These are phyloP conservation scores for Henckelia pumila DNA, from an alignment of 257 asterid genomes.

Conservation along the genomic window DNA sequence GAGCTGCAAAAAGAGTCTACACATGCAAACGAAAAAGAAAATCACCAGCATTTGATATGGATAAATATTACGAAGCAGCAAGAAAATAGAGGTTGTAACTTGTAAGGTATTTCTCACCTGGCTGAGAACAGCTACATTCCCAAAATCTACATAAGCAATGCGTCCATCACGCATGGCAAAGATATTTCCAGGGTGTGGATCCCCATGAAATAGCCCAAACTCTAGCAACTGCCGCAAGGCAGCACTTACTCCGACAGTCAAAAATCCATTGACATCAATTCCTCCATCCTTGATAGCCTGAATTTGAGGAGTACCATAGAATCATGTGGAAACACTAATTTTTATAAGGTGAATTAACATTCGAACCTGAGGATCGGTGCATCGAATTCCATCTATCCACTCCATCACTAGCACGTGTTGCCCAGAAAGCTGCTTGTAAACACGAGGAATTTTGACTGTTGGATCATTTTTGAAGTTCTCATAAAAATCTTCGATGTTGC, in stretches of 20 bases:
- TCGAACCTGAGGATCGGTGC: conserved; percentile 96
- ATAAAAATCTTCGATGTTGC: conserved; percentile 91
- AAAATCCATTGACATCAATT: conserved; percentile 76
- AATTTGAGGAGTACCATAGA: conserved; percentile 28
- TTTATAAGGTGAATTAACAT: conserved; percentile 13
- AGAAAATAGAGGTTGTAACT: background rate
- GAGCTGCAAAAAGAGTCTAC: background rate
- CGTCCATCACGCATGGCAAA: conserved; percentile 99
- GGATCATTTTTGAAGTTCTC: conserved; percentile 94
- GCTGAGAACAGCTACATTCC: conserved; percentile 98
- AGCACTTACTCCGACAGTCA: conserved; percentile 98
- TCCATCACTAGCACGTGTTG: conserved; percentile 95
- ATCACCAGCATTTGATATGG: conserved; percentile 1
- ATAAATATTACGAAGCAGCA: conserved; percentile 9
- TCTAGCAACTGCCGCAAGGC: conserved; percentile 94
- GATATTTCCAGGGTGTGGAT: conserved; percentile 99
- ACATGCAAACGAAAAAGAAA: background rate
- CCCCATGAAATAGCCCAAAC: conserved; percentile 97
- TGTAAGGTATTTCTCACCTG: conserved; percentile 57
- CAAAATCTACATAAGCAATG: conserved; percentile 96
- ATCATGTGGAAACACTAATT: conserved; percentile 20
- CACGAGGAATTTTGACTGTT: conserved; percentile 93
- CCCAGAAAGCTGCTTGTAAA: conserved; percentile 83
- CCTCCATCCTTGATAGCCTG: conserved; percentile 93
- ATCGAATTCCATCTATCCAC: conserved; percentile 99